Base-by-base conservation (phyloP, 345 rosid species). In the Eucalyptus polybractea region DNA sequence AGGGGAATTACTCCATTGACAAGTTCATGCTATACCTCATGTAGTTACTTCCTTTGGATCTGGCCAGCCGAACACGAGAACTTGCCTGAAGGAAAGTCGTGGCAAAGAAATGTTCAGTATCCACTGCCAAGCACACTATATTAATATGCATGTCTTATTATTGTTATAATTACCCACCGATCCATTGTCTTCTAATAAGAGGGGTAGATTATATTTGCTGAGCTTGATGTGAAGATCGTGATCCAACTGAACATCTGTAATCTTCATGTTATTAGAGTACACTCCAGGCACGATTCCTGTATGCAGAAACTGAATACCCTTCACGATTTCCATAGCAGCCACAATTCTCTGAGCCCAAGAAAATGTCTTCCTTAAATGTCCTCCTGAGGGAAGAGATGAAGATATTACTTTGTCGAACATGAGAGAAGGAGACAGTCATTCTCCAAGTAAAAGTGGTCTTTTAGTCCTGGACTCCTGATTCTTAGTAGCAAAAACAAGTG, bases 221-320 rank as follows among this genome's bases (percentile, higher is more conserved):
- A 95, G 88, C 90, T 94, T 95, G 10, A 91, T 93, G 49, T 88
- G 94, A 86, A 93, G 92, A 88, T 93, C 89, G 50, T 91, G 93
- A 89, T 95, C 95, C 87, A 95, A 69, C 8, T 94, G 49, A 88
- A 93, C 91, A 88, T 95, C 96, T 45, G 96, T 94, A 87, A 93
- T 95, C 92, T 93, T 95, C 87, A 95, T 86, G 88, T 90, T 90
- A 83, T 93, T 93, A 7, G 93, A 90, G 86, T 89, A 91, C 27
- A 94, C 88, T 42, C 96, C 96, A 5, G 96, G 97, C 19, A 95
- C 91, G 62, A 92, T 93, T 86, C 97, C 95, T 0, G 94, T 93
- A 86, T 95, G 95, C 80, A 95, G 94, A 90, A 95, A 95, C 90
- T 94, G 95, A 60, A 95, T 87, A 6, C 95, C 95, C 92, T 91